A percentile compares a stretch with the other conserved stretches of the same genome.
Conservation (phyloP, 2,329 filamentous ascomycete genomes). For the Chaetothyriales sp. region DNA sequence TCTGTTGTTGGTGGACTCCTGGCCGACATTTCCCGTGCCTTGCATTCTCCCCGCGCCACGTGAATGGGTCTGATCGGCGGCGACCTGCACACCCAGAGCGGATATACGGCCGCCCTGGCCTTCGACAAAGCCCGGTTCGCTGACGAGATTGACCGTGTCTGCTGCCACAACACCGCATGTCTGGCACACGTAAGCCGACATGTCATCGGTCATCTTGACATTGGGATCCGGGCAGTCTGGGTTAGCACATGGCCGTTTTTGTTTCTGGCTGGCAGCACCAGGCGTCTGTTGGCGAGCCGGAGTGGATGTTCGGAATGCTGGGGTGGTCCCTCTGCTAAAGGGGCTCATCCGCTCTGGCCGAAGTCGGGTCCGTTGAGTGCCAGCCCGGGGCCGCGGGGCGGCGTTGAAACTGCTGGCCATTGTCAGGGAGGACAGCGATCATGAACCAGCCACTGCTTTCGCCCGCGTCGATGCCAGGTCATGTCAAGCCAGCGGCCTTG, state of each 20-base stretch:
- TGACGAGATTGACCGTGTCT: constrained; percentile 70
- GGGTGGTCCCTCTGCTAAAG: not conserved
- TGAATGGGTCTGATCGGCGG: constrained; percentile 68
- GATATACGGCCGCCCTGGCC: constrained; percentile 69
- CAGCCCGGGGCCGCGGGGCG: not conserved
- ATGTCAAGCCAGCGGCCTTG: not conserved
- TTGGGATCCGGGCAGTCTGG: constrained; percentile 31
- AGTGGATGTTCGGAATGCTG: not conserved
- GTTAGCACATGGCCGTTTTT: constrained; percentile 26
- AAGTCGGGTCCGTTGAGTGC: not conserved
- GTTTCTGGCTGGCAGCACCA: not conserved
- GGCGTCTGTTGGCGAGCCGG: not conserved
- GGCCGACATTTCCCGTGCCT: constrained; percentile 25
- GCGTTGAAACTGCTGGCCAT: not conserved
- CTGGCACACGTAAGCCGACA: constrained; percentile 47
- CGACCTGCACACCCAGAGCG: constrained; percentile 79
- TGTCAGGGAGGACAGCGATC: not conserved
- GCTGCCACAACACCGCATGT: constrained; percentile 73
- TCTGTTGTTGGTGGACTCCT: constrained; percentile 23
- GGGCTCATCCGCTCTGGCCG: not conserved
- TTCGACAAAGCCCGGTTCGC: constrained; percentile 85
- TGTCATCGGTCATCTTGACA: constrained; percentile 29
- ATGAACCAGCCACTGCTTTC: not conserved
- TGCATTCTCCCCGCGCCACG: constrained; percentile 35
- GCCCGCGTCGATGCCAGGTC: not conserved